A percentile compares a stretch with the other conserved stretches of the same genome.
Evolutionary conservation across 169 alveolate species (phyloP).

Genomic region (Plasmodium knowlesi): DNA sequence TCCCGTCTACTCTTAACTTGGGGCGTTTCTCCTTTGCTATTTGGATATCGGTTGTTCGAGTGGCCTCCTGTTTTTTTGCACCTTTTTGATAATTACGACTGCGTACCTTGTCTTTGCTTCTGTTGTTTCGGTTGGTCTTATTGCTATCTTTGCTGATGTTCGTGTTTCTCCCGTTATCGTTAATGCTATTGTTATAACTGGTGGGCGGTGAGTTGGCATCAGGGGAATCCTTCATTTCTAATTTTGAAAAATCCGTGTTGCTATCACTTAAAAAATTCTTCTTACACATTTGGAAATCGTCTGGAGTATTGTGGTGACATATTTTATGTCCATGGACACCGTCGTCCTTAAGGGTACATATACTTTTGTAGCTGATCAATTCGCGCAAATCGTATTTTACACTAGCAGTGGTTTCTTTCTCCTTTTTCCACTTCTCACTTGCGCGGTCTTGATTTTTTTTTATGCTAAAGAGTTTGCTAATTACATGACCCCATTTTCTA

Average conservation of each 20-base stretch:
- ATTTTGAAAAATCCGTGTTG: not conserved
- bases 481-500: not conserved
- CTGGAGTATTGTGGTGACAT: not conserved
- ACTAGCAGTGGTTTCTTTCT: not conserved
- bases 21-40: not conserved
- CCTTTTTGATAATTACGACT: not conserved
- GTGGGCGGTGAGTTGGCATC: not conserved
- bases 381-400: not conserved
- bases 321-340: not conserved
- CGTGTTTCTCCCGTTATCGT: not conserved
- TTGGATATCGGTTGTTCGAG: not conserved
- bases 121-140: not conserved
- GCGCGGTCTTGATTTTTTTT: conserved; percentile 6
- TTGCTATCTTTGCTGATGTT: not conserved
- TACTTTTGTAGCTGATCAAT: conserved; percentile 4
- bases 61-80: not conserved
- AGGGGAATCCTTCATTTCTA: not conserved
- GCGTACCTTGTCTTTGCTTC: not conserved
- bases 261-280: conserved; percentile 3
- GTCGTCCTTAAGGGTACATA: not conserved
- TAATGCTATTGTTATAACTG: not conserved
- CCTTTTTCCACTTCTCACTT: not conserved
- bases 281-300: not conserved
- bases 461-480: not conserved
- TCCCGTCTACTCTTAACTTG: not conserved